phyloP scores from a whole-genome alignment of 2,329 filamentous ascomycete species.

The Fusarium sororula region DNA sequence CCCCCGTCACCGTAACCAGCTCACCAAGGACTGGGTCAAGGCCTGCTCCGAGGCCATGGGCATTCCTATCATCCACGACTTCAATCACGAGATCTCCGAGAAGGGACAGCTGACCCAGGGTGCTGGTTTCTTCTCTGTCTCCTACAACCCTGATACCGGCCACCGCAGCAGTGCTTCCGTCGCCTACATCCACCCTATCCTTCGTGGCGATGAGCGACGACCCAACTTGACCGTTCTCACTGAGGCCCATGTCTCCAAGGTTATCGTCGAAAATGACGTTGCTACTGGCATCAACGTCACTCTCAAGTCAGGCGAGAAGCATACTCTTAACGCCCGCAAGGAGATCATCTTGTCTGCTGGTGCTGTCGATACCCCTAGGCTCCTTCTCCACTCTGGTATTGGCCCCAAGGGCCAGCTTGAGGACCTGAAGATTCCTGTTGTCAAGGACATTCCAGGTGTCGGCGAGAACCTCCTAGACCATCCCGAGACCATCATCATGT shows the following conservation, averaged over 20 bases:
- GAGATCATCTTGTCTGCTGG: conserved; percentile 86
- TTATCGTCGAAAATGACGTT: conserved; percentile 75
- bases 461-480: conserved; percentile 71
- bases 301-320: conserved; percentile 61
- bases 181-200: conserved; percentile 91
- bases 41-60: conserved; percentile 81
- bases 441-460: conserved; percentile 66
- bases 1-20: conserved; percentile 84
- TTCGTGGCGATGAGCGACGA: conserved; percentile 82
- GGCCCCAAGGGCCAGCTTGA: conserved; percentile 64
- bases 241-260: conserved; percentile 85
- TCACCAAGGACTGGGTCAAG: conserved; percentile 89
- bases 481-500: conserved; percentile 68
- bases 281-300: conserved; percentile 79
- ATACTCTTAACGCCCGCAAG: conserved; percentile 69
- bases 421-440: conserved; percentile 63
- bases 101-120: conserved; percentile 77
- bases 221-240: conserved; percentile 88
- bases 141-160: conserved; percentile 90
- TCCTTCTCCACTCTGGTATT: conserved; percentile 67
- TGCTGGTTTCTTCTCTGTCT: conserved; percentile 90
- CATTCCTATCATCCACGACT: conserved; percentile 84
- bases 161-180: conserved; percentile 86
- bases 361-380: conserved; percentile 81
- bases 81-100: conserved; percentile 83